Percentiles rank a stretch among this genome's conserved stretches.
Conservation (phyloP, 129 eudicot species). For the Centrapalus pauciflorus region DNA sequence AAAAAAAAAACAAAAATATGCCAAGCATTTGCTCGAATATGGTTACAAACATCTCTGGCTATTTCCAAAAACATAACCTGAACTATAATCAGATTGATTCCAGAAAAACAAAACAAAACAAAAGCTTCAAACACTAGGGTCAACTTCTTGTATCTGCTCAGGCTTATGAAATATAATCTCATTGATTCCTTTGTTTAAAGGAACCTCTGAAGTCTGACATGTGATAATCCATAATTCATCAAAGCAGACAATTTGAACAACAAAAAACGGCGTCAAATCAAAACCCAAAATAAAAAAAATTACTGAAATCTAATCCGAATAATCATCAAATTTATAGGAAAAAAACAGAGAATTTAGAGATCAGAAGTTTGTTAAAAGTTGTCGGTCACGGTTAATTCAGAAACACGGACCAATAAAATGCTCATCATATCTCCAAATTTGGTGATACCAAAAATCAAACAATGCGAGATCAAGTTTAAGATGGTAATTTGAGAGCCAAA, state of each 20-base stretch:
- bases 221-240: constrained; percentile 27
- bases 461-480: neutral
- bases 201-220: constrained; percentile 31
- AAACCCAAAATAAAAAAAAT: neutral
- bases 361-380: constrained; percentile 36
- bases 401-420: constrained; percentile 38
- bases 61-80: no score
- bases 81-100: no score
- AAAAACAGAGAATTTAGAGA: neutral
- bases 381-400: constrained; percentile 42
- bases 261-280: no score
- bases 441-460: neutral
- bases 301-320: neutral
- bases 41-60: no score
- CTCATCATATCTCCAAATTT: constrained; percentile 26
- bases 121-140: no score
- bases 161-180: constrained; percentile 16
- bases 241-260: neutral
- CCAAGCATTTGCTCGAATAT: no score
- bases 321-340: neutral
- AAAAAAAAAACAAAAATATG: no score
- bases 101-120: no score
- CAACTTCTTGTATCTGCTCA: constrained; percentile 3
- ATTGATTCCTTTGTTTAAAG: constrained; percentile 3
- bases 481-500: no score